Conservation (phyloP, 768 basidiomycete genomes). For the Lactarius trivialis region DNA sequence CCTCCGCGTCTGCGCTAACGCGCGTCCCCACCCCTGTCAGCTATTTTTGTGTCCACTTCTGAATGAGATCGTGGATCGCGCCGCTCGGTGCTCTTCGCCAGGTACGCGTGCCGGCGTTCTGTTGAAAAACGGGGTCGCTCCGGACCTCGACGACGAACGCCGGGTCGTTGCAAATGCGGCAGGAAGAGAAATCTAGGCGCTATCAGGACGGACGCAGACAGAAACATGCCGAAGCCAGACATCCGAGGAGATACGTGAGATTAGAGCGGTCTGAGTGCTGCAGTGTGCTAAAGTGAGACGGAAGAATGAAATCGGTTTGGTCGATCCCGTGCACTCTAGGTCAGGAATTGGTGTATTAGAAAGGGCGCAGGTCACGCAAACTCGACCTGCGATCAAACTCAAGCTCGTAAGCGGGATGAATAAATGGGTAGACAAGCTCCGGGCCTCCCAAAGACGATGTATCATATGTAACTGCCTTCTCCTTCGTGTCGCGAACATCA, state of each 20-base stretch:
- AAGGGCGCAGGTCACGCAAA: not conserved
- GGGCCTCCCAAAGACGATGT: constrained; percentile 44
- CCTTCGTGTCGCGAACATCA: not conserved
- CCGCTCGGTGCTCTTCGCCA: constrained; percentile 18
- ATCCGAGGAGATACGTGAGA: constrained; percentile 23
- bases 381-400: constrained; percentile 55
- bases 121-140: constrained; percentile 5
- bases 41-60: constrained; percentile 22
- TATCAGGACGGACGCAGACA: constrained; percentile 31
- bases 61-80: constrained; percentile 20
- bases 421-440: constrained; percentile 58
- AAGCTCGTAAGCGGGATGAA: constrained; percentile 54
- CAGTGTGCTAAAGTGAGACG: constrained; percentile 25
- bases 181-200: constrained; percentile 35
- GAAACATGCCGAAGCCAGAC: not conserved
- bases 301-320: constrained; percentile 31
- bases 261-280: constrained; percentile 16
- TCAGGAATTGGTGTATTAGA: not conserved
- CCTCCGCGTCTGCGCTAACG: constrained; percentile 11
- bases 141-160: constrained; percentile 23
- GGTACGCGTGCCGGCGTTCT: no score
- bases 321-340: constrained; percentile 41
- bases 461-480: constrained; percentile 46
- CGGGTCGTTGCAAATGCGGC: constrained; percentile 46
- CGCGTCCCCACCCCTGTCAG: not conserved